Percentiles rank a stretch among this genome's conserved stretches.
Conservation (phyloP, 2,329 filamentous ascomycete species). For the Penicillium sp. region DNA sequence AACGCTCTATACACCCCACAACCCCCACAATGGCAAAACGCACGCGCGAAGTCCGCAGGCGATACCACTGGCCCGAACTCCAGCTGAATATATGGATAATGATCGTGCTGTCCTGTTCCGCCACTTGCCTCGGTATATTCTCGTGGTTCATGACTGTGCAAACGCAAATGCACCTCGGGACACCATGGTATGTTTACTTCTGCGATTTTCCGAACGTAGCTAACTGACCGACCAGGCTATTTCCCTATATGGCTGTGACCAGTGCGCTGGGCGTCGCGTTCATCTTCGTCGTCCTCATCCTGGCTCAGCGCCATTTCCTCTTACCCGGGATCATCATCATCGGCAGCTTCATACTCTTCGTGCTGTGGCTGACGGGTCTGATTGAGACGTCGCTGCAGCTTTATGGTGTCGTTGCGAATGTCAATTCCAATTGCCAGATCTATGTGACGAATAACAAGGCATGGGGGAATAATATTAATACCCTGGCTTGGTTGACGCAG, state of each 20-base stretch:
- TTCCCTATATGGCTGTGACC: conserved; percentile 64
- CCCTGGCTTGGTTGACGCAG: conserved; percentile 65
- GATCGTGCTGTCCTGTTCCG: conserved; percentile 60
- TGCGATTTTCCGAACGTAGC: not conserved
- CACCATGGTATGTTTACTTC: conserved; percentile 56
- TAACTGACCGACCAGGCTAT: conserved; percentile 52
- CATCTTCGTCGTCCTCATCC: conserved; percentile 59
- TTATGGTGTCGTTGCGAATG: conserved; percentile 58
- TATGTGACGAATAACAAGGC: conserved; percentile 54
- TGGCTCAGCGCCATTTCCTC: conserved; percentile 58
- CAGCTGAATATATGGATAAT: conserved; percentile 68
- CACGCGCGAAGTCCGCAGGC: conserved; percentile 36
- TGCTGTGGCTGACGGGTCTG: conserved; percentile 63
- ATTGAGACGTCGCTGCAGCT: conserved; percentile 65
- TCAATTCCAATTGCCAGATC: conserved; percentile 61
- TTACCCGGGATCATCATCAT: conserved; percentile 62
- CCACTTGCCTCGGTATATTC: conserved; percentile 61
- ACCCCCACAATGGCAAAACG: conserved; percentile 31
- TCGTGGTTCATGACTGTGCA: conserved; percentile 63
- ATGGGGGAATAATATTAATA: conserved; percentile 54
- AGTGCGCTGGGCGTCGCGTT: conserved; percentile 60
- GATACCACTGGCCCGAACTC: conserved; percentile 66
- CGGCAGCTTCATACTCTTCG: conserved; percentile 62
- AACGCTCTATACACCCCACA: not conserved
- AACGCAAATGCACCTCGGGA: conserved; percentile 55